These are phyloP conservation scores for Aquilaria malaccensis DNA, from an alignment of 345 rosid genomes.

Conservation along the genomic window DNA sequence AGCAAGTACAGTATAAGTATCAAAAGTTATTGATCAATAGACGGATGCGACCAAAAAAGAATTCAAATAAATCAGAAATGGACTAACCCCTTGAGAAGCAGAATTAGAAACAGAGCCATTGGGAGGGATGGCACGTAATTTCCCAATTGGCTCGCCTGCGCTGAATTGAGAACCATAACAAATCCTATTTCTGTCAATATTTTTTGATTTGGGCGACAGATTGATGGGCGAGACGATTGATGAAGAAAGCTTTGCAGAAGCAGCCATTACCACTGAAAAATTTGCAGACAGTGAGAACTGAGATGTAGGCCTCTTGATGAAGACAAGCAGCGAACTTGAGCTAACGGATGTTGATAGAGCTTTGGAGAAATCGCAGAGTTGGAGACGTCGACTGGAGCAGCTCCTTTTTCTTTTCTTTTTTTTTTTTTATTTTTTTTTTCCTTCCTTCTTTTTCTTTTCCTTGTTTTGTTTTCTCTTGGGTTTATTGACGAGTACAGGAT, in stretches of 20 bases:
- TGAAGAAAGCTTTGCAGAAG: constrained; percentile 21
- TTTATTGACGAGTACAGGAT: no score
- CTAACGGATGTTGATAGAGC: not conserved
- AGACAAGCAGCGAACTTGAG: not conserved
- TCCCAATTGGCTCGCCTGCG: constrained; percentile 10
- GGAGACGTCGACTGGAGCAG: no score
- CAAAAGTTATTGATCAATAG: not conserved
- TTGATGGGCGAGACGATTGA: constrained; percentile 20
- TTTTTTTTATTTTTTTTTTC: no score
- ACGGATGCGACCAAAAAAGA: not conserved
- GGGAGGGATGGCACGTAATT: constrained; percentile 18
- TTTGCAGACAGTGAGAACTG: not conserved
- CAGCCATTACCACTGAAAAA: constrained; percentile 24
- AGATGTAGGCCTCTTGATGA: no score
- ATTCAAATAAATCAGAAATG: not conserved
- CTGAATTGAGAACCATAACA: constrained; percentile 15
- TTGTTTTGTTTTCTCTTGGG: no score
- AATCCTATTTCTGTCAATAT: not conserved
- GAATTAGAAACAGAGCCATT: constrained; percentile 37
- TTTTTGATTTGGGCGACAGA: constrained; percentile 20
- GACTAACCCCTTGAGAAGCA: constrained; percentile 41
- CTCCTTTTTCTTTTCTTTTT: no score
- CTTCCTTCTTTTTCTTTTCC: no score
- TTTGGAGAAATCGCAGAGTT: constrained; percentile 21
- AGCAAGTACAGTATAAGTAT: not conserved